Percentiles rank a stretch among this genome's conserved stretches.
Evolutionary conservation across 345 rosid species (phyloP).

Genomic region (Citrus glauca): DNA sequence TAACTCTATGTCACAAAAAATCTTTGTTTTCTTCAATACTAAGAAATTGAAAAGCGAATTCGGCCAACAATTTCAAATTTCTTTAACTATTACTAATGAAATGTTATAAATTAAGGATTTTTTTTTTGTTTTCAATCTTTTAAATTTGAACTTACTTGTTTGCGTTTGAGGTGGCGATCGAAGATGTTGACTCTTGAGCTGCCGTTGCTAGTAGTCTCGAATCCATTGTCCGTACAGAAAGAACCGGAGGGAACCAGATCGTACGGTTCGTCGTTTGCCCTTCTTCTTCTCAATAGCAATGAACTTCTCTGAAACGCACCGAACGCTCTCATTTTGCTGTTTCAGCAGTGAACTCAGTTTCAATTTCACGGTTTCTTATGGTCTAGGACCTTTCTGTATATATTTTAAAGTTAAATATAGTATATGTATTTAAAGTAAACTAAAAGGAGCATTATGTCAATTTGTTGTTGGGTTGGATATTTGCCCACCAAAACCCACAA

Average conservation of each 20-base stretch:
- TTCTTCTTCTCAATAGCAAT: neutral
- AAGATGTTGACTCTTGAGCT: slow-evolving; percentile 64
- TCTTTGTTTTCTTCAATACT: neutral
- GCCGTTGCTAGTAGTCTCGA: slow-evolving; percentile 13
- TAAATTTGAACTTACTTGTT: slow-evolving; percentile 43
- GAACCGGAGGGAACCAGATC: slow-evolving; percentile 15
- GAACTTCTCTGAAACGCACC: slow-evolving; percentile 6
- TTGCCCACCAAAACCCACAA: no score
- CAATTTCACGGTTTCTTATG: neutral
- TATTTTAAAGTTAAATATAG: neutral
- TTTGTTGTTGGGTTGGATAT: neutral
- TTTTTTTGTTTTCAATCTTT: neutral
- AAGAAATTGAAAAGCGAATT: neutral
- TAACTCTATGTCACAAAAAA: neutral
- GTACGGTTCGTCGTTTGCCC: neutral
- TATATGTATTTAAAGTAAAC: neutral
- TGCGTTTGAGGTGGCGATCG: slow-evolving; percentile 84
- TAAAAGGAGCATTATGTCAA: neutral
- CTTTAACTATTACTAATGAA: neutral
- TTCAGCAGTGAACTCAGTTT: neutral
- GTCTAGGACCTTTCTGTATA: neutral
- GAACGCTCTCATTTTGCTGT: neutral
- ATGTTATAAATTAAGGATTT: neutral
- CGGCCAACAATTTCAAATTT: neutral
- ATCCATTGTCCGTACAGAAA: slow-evolving; percentile 39